These are phyloP conservation scores for Sinapis alba DNA, from an alignment of 441 rosid genomes.

Conservation along the genomic window DNA sequence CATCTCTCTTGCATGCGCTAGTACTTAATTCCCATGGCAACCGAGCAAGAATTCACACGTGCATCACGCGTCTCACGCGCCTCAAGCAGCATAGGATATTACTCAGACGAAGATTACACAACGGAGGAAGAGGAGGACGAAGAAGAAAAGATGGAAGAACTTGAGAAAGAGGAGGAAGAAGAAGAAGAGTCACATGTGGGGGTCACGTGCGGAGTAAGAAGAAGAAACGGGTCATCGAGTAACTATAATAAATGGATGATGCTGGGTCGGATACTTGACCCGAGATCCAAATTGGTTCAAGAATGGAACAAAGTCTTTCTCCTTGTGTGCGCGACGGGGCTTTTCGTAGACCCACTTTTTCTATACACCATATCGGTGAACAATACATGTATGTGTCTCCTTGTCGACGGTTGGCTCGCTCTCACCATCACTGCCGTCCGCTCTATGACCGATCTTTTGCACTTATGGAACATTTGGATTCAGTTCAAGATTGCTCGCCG, in stretches of 20 bases:
- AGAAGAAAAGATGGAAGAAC: constrained; percentile 31
- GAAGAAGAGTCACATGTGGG: constrained; percentile 30
- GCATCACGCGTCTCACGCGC: constrained; percentile 44
- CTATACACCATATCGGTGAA: constrained; percentile 78
- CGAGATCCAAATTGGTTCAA: constrained; percentile 77
- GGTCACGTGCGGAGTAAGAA: constrained; percentile 27
- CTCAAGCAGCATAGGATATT: constrained; percentile 35
- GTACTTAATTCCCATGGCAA: constrained; percentile 41
- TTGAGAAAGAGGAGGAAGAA: neutral
- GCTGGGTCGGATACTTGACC: constrained; percentile 74
- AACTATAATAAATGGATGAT: constrained; percentile 31
- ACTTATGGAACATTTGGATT: constrained; percentile 89
- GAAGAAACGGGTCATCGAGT: constrained; percentile 29
- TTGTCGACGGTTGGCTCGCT: constrained; percentile 91
- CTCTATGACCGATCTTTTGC: constrained; percentile 85
- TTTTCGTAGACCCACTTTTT: constrained; percentile 92
- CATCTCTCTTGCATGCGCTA: constrained; percentile 23
- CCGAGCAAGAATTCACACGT: constrained; percentile 42
- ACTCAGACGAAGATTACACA: constrained; percentile 43
- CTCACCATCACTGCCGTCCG: constrained; percentile 85
- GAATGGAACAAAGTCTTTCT: constrained; percentile 91
- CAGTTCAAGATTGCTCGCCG: constrained; percentile 63
- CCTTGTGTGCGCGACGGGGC: constrained; percentile 75
- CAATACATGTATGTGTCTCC: constrained; percentile 72
- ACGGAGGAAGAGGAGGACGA: constrained; percentile 42